These are phyloP conservation scores for Trametes versicolor DNA, from an alignment of 1,284 basidiomycete species.

Conservation along the genomic window DNA sequence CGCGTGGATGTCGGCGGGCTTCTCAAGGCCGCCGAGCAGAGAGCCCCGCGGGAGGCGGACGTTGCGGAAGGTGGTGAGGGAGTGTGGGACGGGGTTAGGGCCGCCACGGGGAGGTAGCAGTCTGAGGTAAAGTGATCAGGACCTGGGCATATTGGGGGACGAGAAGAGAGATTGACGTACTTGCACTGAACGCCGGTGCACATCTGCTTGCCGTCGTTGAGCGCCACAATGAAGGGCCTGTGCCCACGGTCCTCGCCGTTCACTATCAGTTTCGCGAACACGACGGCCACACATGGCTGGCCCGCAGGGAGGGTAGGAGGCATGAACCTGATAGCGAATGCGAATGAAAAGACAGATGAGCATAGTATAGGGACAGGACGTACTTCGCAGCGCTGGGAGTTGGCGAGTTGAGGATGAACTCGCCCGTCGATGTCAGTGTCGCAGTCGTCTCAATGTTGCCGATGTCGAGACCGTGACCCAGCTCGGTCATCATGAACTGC, in stretches of 20 bases:
- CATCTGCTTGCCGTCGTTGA: slow-evolving; percentile 48
- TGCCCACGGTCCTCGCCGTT: slow-evolving; percentile 46
- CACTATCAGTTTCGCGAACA: slow-evolving; percentile 48
- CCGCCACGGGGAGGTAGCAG: slow-evolving; percentile 49
- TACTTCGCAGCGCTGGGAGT: slow-evolving; percentile 45
- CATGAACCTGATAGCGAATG: slow-evolving; percentile 50
- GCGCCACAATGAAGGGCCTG: slow-evolving; percentile 46
- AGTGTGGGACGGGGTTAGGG: slow-evolving; percentile 48
- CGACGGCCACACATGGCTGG: slow-evolving; percentile 47
- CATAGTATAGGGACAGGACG: slow-evolving; percentile 15
- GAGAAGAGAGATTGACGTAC: slow-evolving; percentile 26
- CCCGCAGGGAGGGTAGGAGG: slow-evolving; percentile 52
- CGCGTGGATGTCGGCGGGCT: slow-evolving; percentile 39
- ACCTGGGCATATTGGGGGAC: not conserved
- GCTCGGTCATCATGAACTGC: slow-evolving; percentile 53
- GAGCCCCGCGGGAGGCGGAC: slow-evolving; percentile 48
- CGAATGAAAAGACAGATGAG: not conserved
- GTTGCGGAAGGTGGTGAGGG: slow-evolving; percentile 51
- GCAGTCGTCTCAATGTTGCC: slow-evolving; percentile 53
- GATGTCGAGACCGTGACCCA: slow-evolving; percentile 54
- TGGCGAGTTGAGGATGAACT: slow-evolving; percentile 45
- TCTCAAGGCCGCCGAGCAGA: slow-evolving; percentile 47
- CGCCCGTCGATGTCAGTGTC: slow-evolving; percentile 45
- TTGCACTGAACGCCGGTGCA: slow-evolving; percentile 43
- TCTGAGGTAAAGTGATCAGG: slow-evolving; percentile 35